Evolutionary conservation across 2,329 filamentous ascomycete species (phyloP), one percentile per base, ranked within the genome.

Genomic region (Claviceps pazoutovae): DNA sequence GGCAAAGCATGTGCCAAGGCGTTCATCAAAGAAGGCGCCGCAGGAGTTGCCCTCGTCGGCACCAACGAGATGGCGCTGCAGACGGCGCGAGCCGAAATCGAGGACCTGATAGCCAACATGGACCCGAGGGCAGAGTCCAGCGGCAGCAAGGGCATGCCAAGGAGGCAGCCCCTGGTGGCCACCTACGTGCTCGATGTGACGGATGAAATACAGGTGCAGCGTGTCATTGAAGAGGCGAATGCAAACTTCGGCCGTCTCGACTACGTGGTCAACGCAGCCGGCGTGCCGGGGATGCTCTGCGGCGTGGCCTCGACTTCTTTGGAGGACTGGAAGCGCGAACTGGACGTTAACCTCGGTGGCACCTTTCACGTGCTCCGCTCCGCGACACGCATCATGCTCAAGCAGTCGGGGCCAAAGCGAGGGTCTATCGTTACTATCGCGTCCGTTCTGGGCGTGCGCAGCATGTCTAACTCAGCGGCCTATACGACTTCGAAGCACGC

Each of bases 401-500:
- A 11, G 30, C 30, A 34, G 30, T 34, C 8, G 30, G 30, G 30
- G 30, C 30, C 9, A 34, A n/a, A 41, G n/a, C 39, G 16, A 9
- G 39, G 39, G 7, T 41, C 39, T 17, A 41, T 41, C 39, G 7
- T 41, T 8, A 41, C 19, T 9, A 9, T 41, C 16, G n/a, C 39
- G 14, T 41, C 38, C 41, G 74, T 79, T 64, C 72, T 72, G 49
- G 75, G 74, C 13, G 51, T 75, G 17, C 64, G 76, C 7, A 71
- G 67, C 2, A 61, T 70, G 2, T 56, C 58, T 17, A 59, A 54
- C 7, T 51, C 55, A 26, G 72, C 69, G 1, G 70, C 74, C 17
- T 80, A 80, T 58, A 59, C 69, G 3, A 66, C 74, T 0, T 68
- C 72, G 46, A 80, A 80, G 61, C 75, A 79, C 59, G 76, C 71